Evolutionary conservation across 352 stramenopile species (phyloP).

Genomic region (Salisapilia sapeloensis): DNA sequence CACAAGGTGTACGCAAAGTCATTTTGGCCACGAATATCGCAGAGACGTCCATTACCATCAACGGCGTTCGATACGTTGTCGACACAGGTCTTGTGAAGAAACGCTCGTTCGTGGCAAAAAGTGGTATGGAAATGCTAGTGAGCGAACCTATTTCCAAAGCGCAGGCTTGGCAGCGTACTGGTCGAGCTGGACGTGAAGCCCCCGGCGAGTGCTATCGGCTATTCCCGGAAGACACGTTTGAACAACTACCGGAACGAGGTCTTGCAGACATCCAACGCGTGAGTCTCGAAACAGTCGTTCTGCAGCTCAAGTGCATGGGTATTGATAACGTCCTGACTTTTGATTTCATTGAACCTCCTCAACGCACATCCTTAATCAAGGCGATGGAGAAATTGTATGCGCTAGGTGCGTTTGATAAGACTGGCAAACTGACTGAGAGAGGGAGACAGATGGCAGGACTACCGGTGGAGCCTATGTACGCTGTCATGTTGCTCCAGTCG

Average conservation of each 20-base stretch:
- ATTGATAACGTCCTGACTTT: conserved; percentile 77
- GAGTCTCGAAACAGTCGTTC: conserved; percentile 64
- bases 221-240: conserved; percentile 74
- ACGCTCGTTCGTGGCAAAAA: conserved; percentile 73
- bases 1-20: conserved; percentile 77
- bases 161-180: conserved; percentile 83
- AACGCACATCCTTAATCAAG: conserved; percentile 53
- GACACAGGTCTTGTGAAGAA: conserved; percentile 81
- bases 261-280: conserved; percentile 78
- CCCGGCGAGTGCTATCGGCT: conserved; percentile 67
- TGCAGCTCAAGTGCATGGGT: conserved; percentile 77
- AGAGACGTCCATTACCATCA: conserved; percentile 98
- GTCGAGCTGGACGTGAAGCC: conserved; percentile 73
- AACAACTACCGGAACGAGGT: conserved; percentile 53
- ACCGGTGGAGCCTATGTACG: conserved; percentile 79
- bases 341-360: conserved; percentile 79
- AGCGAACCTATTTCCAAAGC: conserved; percentile 80
- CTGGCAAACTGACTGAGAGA: conserved; percentile 44
- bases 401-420: conserved; percentile 41
- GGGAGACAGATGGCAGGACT: conserved; percentile 74
- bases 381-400: conserved; percentile 75
- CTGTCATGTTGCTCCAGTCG: conserved; percentile 75
- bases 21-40: conserved; percentile 94
- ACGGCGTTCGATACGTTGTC: conserved; percentile 85
- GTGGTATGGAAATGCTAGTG: conserved; percentile 79